A percentile compares a stretch with the other conserved stretches of the same genome.
These are phyloP conservation scores for Ascosphaera aggregata DNA, from an alignment of 2,329 filamentous ascomycete species.

Conservation along the genomic window DNA sequence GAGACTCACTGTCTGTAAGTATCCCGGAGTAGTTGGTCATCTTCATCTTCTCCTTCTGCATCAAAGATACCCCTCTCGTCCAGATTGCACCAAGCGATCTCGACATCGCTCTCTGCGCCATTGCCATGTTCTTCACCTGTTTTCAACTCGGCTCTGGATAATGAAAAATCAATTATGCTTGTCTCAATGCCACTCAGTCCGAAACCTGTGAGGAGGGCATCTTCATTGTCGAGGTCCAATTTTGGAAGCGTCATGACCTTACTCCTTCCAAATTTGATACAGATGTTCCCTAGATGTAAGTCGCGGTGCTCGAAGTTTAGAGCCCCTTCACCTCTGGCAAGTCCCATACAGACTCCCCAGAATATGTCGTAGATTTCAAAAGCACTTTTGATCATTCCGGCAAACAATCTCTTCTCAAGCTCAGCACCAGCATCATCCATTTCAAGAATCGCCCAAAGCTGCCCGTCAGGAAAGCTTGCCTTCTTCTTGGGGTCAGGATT, in stretches of 20 bases:
- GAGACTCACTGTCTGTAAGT: conserved; percentile 19
- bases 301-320: conserved; percentile 42
- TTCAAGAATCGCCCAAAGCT: conserved; percentile 40
- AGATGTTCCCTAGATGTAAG: conserved; percentile 43
- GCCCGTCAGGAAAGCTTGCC: conserved; percentile 27
- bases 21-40: conserved; percentile 17
- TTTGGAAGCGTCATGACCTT: conserved; percentile 12
- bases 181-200: conserved; percentile 33
- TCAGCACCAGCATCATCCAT: conserved; percentile 42
- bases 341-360: conserved; percentile 38
- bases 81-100: conserved; percentile 18
- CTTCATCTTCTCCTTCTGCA: conserved; percentile 18
- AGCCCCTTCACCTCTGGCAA: conserved; percentile 36
- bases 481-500: conserved; percentile 34
- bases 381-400: conserved; percentile 10
- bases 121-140: conserved; percentile 8
- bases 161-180: conserved; percentile 44
- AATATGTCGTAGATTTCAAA: conserved; percentile 39
- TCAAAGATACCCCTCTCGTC: conserved; percentile 22
- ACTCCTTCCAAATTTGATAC: conserved; percentile 21
- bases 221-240: conserved; percentile 11
- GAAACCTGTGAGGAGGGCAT: conserved; percentile 16
- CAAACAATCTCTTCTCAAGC: conserved; percentile 23
- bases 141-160: conserved; percentile 33
- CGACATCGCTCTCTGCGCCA: conserved; percentile 6